Evolutionary conservation across 31 red algal genomes (phyloP).

Genomic region (Porphyra umbilicalis): DNA sequence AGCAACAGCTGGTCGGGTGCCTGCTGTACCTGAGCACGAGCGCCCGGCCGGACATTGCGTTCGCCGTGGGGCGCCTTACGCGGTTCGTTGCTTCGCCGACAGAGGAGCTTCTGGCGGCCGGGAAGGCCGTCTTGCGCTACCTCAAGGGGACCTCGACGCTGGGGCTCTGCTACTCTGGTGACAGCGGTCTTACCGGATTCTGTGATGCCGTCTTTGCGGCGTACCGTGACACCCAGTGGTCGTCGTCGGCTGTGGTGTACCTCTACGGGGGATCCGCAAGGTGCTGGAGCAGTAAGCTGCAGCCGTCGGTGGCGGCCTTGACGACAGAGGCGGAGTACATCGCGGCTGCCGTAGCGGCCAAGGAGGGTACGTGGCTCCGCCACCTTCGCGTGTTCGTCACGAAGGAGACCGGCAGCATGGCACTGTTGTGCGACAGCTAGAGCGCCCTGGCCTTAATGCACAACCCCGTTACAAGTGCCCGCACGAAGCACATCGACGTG

Average conservation of each 20-base stretch:
- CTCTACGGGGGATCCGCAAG: background rate
- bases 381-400: background rate
- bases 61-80: background rate
- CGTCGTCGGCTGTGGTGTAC: background rate
- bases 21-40: background rate
- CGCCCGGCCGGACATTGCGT: too few species aligned
- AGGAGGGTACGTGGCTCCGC: background rate
- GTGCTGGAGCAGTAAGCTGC: conserved; percentile 11
- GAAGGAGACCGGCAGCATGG: background rate
- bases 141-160: background rate
- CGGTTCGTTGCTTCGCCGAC: background rate
- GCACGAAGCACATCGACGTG: conserved; percentile 17
- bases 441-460: background rate
- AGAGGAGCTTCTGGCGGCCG: background rate
- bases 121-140: background rate
- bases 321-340: conserved; percentile 31
- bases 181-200: background rate
- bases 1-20: background rate
- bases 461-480: background rate
- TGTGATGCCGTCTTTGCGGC: conserved; percentile 11
- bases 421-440: too few species aligned
- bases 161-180: background rate
- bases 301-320: conserved; percentile 2
- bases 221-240: too few species aligned
- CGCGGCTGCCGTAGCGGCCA: background rate